Evolutionary conservation across 169 alveolate species (phyloP), one percentile per base, ranked within the genome.

Genomic region (Plasmodium blacklocki): DNA sequence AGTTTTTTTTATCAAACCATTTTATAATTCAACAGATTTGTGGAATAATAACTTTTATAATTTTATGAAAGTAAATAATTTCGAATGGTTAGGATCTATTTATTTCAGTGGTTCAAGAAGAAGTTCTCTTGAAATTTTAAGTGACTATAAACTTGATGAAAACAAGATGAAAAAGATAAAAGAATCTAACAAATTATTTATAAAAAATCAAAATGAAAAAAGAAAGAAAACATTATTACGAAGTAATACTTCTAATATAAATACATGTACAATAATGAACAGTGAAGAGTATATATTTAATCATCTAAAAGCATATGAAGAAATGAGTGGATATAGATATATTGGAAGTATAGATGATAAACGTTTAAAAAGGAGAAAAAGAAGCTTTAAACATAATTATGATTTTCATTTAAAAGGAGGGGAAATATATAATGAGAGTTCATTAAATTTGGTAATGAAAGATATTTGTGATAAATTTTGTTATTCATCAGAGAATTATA

Each of bases 11-110:
- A 83, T 68, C 45, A 68, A 83, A 45, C 91, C 91, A 1, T 83
- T 83, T 70, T 83, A 83, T 21, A 83, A 83, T 32, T 67, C 91
- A 23, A 45, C 91, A 4, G 91, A 83, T 60, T 68, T 83, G 43
- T 68, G 83, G 91, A 59, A 83, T 43, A 83, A 83, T 68, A 39
- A 39, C 32, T 83, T 83, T 83, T 83, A 54, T 49, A 83, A 83
- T 67, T 83, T 83, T 58, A 83, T 83, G 91, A 83, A 68, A 58
- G 73, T 83, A 68, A 83, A 83, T 58, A 72, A 83, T 56, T 83
- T 58, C 67, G 67, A 67, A 15, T 83, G 83, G 67, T 73, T 83
- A 15, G 91, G 91, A 39, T 32, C 58, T 19, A 62, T 67, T 6
- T 26, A 58, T 19, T 68, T 68, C 2, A 19, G n/a, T 12, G 59